A percentile compares a stretch with the other conserved stretches of the same genome.
phyloP scores from a whole-genome alignment of 2,329 filamentous ascomycete genomes.

The Aspergillus sojae region DNA sequence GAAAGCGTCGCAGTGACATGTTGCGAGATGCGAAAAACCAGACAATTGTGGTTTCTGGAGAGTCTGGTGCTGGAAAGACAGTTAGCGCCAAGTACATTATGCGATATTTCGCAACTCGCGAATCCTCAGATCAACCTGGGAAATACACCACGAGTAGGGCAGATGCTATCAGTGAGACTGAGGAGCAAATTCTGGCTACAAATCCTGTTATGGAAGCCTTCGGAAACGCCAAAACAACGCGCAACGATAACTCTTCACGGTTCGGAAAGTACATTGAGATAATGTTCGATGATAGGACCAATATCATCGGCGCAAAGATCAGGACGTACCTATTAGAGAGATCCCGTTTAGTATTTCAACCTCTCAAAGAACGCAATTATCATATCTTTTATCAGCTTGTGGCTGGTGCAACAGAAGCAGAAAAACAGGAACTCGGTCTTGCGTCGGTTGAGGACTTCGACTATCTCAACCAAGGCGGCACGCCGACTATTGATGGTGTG shows the following conservation, averaged over 20 bases:
- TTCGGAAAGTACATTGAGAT: constrained; percentile 99
- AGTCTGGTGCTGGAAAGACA: constrained; percentile 98
- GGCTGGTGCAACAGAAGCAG: constrained; percentile 82
- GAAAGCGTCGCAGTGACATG: constrained; percentile 72
- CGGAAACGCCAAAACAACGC: constrained; percentile 98
- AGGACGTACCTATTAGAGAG: constrained; percentile 93
- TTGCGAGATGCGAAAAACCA: constrained; percentile 93
- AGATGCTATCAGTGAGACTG: constrained; percentile 92
- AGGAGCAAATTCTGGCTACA: constrained; percentile 96
- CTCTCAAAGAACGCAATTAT: constrained; percentile 96
- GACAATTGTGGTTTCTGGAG: constrained; percentile 97
- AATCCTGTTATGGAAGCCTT: constrained; percentile 99
- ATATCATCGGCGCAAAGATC: constrained; percentile 97
- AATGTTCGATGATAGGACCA: constrained; percentile 93
- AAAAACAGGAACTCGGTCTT: constrained; percentile 78
- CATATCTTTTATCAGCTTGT: constrained; percentile 99
- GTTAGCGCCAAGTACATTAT: constrained; percentile 99
- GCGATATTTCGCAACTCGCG: constrained; percentile 98
- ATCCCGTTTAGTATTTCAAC: constrained; percentile 94
- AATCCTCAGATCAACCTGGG: constrained; percentile 84
- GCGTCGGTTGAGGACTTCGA: constrained; percentile 87
- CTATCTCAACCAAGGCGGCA: constrained; percentile 93
- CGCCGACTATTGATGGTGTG: constrained; percentile 87
- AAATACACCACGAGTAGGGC: constrained; percentile 72
- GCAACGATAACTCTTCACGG: constrained; percentile 98